These are phyloP conservation scores for Bondarzewia mesenterica DNA, from an alignment of 1,284 basidiomycete genomes.

Conservation along the genomic window DNA sequence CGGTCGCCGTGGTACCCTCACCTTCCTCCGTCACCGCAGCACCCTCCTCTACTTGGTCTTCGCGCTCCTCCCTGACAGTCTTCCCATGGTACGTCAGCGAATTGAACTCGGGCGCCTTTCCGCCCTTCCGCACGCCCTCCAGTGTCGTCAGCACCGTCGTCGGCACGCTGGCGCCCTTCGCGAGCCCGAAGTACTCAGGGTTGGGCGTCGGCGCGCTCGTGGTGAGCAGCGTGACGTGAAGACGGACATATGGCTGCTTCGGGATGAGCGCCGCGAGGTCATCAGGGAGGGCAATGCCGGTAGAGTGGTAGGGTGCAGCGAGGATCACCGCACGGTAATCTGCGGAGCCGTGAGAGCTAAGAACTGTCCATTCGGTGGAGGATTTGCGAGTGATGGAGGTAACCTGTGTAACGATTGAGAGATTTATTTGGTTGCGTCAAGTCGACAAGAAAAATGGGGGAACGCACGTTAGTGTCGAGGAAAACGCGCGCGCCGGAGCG, in stretches of 20 bases:
- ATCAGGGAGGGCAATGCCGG: slow-evolving; percentile 44
- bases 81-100: slow-evolving; percentile 80
- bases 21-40: neutral
- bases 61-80: slow-evolving; percentile 25
- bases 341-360: slow-evolving; percentile 17
- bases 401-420: slow-evolving; percentile 46
- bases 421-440: slow-evolving; percentile 1
- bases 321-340: slow-evolving; percentile 64
- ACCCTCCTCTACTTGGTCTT: slow-evolving; percentile 12
- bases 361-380: slow-evolving; percentile 39
- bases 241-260: slow-evolving; percentile 66
- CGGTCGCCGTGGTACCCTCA: neutral
- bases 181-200: slow-evolving; percentile 66
- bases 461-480: slow-evolving; percentile 56
- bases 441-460: slow-evolving; percentile 2
- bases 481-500: slow-evolving; percentile 61
- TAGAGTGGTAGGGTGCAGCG: slow-evolving; percentile 68
- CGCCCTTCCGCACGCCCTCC: slow-evolving; percentile 41
- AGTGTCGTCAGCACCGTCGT: slow-evolving; percentile 69
- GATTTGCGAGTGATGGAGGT: slow-evolving; percentile 35
- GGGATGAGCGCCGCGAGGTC: slow-evolving; percentile 46
- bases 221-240: slow-evolving; percentile 86
- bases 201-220: slow-evolving; percentile 63
- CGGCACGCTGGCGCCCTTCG: slow-evolving; percentile 42
- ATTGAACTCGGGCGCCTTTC: slow-evolving; percentile 73